phyloP scores from a whole-genome alignment of 129 eudicot genomes.

The Ambrosia trifida region DNA sequence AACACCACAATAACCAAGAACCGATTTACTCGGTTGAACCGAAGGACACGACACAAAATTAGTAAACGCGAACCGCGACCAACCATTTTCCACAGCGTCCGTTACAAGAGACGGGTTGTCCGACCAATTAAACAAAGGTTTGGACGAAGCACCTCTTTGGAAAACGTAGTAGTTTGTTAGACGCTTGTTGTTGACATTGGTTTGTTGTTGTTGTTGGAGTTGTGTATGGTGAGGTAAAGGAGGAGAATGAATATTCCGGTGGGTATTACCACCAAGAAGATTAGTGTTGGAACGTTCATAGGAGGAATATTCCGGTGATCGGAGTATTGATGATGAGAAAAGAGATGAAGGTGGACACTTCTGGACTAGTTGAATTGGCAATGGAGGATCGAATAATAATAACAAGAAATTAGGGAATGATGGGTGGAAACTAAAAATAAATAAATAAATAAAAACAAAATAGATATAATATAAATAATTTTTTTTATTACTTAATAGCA shows the following conservation, averaged over 20 bases:
- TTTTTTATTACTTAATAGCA: no score
- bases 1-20: slow-evolving; percentile 48
- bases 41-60: slow-evolving; percentile 43
- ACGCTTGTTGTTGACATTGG: slow-evolving; percentile 28
- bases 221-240: slow-evolving; percentile 24
- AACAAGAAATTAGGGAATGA: no score
- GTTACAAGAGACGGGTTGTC: slow-evolving; percentile 76
- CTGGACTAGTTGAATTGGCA: slow-evolving; percentile 29
- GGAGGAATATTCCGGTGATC: background rate
- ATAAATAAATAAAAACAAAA: no score
- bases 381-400: slow-evolving; percentile 29
- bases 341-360: slow-evolving; percentile 4
- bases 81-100: slow-evolving; percentile 91
- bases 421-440: no score
- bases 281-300: slow-evolving; percentile 39
- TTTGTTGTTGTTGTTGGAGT: slow-evolving; percentile 9
- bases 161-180: slow-evolving; percentile 48
- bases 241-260: slow-evolving; percentile 33
- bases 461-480: no score
- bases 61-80: slow-evolving; percentile 83
- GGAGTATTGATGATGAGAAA: slow-evolving; percentile 7
- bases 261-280: slow-evolving; percentile 21
- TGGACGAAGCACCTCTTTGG: slow-evolving; percentile 48
- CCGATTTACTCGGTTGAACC: slow-evolving; percentile 39
- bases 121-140: slow-evolving; percentile 61